phyloP scores from a whole-genome alignment of 2,329 filamentous ascomycete genomes.

The Colletotrichum acutatum region DNA sequence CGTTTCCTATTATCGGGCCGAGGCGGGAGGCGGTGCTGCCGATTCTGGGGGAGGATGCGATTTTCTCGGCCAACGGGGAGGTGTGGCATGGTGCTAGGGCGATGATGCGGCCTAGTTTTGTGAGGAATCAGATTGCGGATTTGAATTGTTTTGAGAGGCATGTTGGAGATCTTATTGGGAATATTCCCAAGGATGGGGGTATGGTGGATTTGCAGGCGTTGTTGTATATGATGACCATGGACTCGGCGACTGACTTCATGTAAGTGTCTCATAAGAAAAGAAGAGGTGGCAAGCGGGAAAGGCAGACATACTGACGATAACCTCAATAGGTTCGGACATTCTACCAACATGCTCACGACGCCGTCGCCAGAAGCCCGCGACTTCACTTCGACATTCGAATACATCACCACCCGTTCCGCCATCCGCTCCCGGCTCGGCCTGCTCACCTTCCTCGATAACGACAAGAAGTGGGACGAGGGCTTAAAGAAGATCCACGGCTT shows the following conservation, averaged over 20 bases:
- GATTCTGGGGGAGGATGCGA: slow-evolving; percentile 60
- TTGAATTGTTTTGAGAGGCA: slow-evolving; percentile 78
- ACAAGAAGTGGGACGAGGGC: slow-evolving; percentile 51
- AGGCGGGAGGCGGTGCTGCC: slow-evolving; percentile 50
- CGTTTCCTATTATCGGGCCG: slow-evolving; percentile 58
- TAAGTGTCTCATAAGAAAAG: slow-evolving; percentile 38
- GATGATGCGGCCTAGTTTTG: slow-evolving; percentile 65
- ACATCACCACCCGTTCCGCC: slow-evolving; percentile 53
- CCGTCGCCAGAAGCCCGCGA: slow-evolving; percentile 48
- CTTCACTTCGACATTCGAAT: slow-evolving; percentile 63
- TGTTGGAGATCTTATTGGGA: slow-evolving; percentile 67
- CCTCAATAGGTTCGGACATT: slow-evolving; percentile 51
- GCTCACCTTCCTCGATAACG: slow-evolving; percentile 46
- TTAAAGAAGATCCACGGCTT: slow-evolving; percentile 56
- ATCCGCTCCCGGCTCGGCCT: slow-evolving; percentile 53
- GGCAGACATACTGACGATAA: too few relatives aligned
- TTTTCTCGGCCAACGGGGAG: slow-evolving; percentile 65
- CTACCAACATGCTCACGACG: slow-evolving; percentile 51
- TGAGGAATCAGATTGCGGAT: slow-evolving; percentile 69
- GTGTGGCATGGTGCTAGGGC: slow-evolving; percentile 64
- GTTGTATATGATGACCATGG: slow-evolving; percentile 74
- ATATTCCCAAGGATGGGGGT: slow-evolving; percentile 65
- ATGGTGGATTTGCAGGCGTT: slow-evolving; percentile 71
- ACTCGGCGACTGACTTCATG: slow-evolving; percentile 75
- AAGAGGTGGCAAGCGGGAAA: too few relatives aligned